Evolutionary conservation across 2,329 filamentous ascomycete species (phyloP), one percentile per base, ranked within the genome.

Genomic region (Dactylellina cionopaga): DNA sequence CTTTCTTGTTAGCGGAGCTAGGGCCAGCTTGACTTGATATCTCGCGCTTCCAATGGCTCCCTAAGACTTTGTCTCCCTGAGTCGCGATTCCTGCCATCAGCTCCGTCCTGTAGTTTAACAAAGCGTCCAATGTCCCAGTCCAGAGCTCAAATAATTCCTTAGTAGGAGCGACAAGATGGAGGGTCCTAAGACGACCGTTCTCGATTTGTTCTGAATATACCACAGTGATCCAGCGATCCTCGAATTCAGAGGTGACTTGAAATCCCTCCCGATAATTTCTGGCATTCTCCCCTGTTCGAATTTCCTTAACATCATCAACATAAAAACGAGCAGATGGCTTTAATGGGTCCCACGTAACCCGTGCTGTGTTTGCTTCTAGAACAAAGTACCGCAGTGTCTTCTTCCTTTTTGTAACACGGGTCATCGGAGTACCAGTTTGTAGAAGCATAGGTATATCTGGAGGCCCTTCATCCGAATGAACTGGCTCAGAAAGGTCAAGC

Each of bases 241-340:
- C 90, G 37, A 88, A 86, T 4, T 86, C 83, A 55, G 89, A 86
- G 0, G 89, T 82, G 19, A 95, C 83, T 37, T 88, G 87, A 78
- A 90, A 91, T 80, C 97, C 93, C 77, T 94, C 88, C 41, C 92
- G 90, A 79, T 96, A 96, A 79, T 96, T 94, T 65, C 91, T 88
- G 15, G 94, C 92, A 79, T 98, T 92, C 10, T 86, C 86, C 15
- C 92, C 92, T 31, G 89, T 88, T 74, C 93, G 89, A 49, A 98
- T 92, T 78, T 96, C 92, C 78, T 91, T 90, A 77, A 99, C 94
- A 79, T 98, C 92, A 78, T 99, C 95, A 74, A 99, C 91, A 80
- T 96, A 96, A 75, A 99, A 90, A 58, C 88, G 88, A 80, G 97
- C 98, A 22, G 88, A 87, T 0, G 90, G 89, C 33, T 91, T 88